Evolutionary conservation across 2,329 filamentous ascomycete species (phyloP).

Genomic region (Pseudogymnoascus sp.): DNA sequence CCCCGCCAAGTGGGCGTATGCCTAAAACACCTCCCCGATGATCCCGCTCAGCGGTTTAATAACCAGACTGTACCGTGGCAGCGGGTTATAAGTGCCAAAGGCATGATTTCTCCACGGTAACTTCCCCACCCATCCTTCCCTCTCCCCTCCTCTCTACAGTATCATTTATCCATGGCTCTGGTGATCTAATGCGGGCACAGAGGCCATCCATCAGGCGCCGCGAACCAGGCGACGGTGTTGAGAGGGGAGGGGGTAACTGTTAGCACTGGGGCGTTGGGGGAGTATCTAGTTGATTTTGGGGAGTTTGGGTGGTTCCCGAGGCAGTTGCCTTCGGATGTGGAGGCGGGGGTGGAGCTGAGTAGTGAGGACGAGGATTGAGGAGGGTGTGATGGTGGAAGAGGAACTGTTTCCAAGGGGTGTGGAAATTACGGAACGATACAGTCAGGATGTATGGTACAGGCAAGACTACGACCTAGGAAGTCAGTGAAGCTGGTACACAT

Average conservation of each 20-base stretch:
- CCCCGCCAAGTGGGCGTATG: constrained; percentile 83
- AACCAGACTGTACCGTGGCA: constrained; percentile 85
- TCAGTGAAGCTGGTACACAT: neutral
- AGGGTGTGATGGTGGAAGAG: neutral
- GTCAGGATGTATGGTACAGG: neutral
- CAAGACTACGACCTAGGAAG: neutral
- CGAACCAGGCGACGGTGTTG: constrained; percentile 29
- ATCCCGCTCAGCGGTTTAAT: constrained; percentile 52
- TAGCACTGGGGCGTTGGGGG: constrained; percentile 26
- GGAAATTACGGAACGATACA: neutral
- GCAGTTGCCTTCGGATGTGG: constrained; percentile 17
- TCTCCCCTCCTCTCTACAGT: neutral
- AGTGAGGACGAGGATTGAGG: constrained; percentile 23
- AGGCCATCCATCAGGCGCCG: constrained; percentile 27
- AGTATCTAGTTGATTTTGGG: constrained; percentile 29
- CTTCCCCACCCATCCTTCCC: neutral
- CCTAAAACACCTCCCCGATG: constrained; percentile 71
- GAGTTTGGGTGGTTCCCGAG: constrained; percentile 37
- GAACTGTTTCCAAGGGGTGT: neutral
- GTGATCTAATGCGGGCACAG: constrained; percentile 16
- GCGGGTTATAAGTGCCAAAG: constrained; percentile 80
- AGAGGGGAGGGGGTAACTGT: constrained; percentile 31
- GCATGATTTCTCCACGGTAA: constrained; percentile 76
- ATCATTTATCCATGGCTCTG: neutral
- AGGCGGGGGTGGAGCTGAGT: constrained; percentile 26